phyloP scores from a whole-genome alignment of 768 basidiomycete species.

The Chlorophyllum brunneum region DNA sequence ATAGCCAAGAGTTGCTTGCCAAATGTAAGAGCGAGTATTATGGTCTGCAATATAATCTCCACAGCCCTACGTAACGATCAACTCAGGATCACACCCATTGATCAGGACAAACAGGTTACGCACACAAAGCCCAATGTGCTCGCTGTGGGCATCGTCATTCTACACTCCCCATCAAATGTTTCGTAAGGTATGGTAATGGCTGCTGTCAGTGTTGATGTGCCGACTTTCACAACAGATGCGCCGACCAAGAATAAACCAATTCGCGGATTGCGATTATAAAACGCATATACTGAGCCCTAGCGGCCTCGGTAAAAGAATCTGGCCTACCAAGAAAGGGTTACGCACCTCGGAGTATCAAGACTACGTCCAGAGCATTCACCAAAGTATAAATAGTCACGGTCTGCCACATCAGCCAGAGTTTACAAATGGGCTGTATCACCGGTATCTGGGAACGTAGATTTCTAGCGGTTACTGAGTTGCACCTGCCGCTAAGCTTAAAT shows the following conservation, averaged over 20 bases:
- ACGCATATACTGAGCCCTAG: constrained; percentile 16
- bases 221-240: constrained; percentile 8
- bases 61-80: no score
- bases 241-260: constrained; percentile 12
- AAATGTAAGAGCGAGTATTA: constrained; percentile 18
- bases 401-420: not conserved
- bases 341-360: not conserved
- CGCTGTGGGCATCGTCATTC: constrained; percentile 11
- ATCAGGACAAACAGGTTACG: no score
- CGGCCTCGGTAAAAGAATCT: no score
- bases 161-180: constrained; percentile 15
- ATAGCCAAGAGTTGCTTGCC: constrained; percentile 17
- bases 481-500: not conserved
- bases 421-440: not conserved
- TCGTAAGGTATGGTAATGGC: constrained; percentile 14
- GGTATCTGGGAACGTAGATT: not conserved
- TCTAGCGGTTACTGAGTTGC: not conserved
- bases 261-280: constrained; percentile 14
- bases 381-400: not conserved
- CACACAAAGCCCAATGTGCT: constrained; percentile 16
- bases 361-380: not conserved
- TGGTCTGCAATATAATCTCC: constrained; percentile 15
- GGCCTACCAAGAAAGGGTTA: no score
- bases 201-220: constrained; percentile 13
- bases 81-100: no score